Evolutionary conservation across 2,329 filamentous ascomycete species (phyloP).

Genomic region (Pyrenochaeta sp.): DNA sequence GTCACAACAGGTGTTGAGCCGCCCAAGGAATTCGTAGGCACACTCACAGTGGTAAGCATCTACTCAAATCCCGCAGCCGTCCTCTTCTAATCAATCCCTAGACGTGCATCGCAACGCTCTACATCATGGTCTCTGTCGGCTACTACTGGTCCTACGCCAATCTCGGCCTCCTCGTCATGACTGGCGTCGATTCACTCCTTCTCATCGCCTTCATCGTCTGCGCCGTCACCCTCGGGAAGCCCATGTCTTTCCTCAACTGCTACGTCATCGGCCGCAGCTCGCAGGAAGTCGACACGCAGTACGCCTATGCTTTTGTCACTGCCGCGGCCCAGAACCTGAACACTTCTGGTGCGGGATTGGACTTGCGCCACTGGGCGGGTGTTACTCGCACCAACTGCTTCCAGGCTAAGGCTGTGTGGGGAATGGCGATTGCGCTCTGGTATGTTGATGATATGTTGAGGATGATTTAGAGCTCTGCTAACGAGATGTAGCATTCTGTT

Average conservation of each 20-base stretch:
- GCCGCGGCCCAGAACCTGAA: constrained; percentile 61
- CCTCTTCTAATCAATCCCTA: constrained; percentile 51
- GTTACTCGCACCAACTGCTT: constrained; percentile 71
- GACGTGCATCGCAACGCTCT: constrained; percentile 80
- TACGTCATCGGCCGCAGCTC: constrained; percentile 59
- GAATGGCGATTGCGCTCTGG: constrained; percentile 79
- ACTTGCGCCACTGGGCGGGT: constrained; percentile 65
- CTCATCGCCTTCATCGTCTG: constrained; percentile 81
- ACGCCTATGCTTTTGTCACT: constrained; percentile 62
- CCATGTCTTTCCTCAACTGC: constrained; percentile 81
- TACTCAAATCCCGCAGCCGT: neutral
- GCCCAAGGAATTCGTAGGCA: constrained; percentile 77
- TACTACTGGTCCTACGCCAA: constrained; percentile 83
- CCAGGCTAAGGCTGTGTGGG: constrained; percentile 89
- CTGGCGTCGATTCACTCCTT: constrained; percentile 70
- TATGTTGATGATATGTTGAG: constrained; percentile 47
- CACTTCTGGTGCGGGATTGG: constrained; percentile 58
- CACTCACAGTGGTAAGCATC: constrained; percentile 75
- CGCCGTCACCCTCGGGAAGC: constrained; percentile 78
- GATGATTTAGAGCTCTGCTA: constrained; percentile 5
- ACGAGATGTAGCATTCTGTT: constrained; percentile 51
- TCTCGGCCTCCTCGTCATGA: constrained; percentile 76
- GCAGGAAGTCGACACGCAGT: constrained; percentile 53
- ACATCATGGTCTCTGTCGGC: constrained; percentile 72
- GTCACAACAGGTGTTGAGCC: constrained; percentile 69